These are phyloP conservation scores for Sugiyamaella sp. DNA, from an alignment of 1,139 yeast genomes.

Conservation along the genomic window DNA sequence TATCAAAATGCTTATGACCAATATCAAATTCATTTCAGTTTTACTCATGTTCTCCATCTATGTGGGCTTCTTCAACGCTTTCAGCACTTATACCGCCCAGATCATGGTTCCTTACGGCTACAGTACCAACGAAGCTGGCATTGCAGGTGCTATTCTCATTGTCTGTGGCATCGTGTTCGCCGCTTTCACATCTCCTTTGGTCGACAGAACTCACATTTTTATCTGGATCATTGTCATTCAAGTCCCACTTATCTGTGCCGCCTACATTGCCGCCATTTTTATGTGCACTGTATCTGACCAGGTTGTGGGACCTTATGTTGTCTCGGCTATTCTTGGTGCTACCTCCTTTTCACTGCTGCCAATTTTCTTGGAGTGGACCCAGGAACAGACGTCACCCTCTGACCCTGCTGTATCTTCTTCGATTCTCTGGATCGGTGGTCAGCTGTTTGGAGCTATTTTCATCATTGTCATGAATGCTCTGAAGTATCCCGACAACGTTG, in stretches of 20 bases:
- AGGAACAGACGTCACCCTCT: conserved; percentile 43
- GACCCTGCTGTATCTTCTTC: conserved; percentile 42
- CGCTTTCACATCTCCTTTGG: conserved; percentile 40
- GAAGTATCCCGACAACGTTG: conserved; percentile 35
- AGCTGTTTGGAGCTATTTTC: conserved; percentile 42
- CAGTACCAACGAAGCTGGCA: conserved; percentile 41
- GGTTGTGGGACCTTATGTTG: conserved; percentile 40
- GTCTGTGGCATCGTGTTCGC: conserved; percentile 41
- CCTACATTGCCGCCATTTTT: conserved; percentile 42
- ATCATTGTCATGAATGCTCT: conserved; percentile 42
- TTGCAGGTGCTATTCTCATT: conserved; percentile 43
- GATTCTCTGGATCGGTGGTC: conserved; percentile 43
- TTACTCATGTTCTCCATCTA: conserved; percentile 39
- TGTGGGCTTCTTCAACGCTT: conserved; percentile 45
- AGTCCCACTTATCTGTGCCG: conserved; percentile 39
- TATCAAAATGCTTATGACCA: conserved; percentile 28
- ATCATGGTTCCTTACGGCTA: conserved; percentile 44
- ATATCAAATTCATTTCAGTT: conserved; percentile 32
- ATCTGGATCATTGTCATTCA: conserved; percentile 33
- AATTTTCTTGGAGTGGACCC: conserved; percentile 42
- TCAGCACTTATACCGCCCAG: conserved; percentile 41
- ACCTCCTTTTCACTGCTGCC: conserved; percentile 42
- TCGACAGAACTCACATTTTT: conserved; percentile 39
- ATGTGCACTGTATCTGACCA: conserved; percentile 36
- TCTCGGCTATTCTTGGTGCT: conserved; percentile 43